These are phyloP conservation scores for Mayamaea pseudoterrestris DNA, from an alignment of 108 stramenopile species.

Conservation along the genomic window DNA sequence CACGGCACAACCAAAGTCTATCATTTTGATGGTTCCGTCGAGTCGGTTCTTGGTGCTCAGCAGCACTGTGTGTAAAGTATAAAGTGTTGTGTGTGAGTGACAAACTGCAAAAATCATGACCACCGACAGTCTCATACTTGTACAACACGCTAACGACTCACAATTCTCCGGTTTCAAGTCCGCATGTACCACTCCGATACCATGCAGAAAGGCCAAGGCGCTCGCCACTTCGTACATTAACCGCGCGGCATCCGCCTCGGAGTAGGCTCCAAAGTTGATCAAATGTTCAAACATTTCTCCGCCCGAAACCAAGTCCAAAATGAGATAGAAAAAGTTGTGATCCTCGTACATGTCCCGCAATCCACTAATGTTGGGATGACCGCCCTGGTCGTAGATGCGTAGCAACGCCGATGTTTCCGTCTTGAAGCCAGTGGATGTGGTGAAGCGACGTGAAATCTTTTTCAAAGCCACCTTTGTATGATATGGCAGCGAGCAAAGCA, in stretches of 20 bases:
- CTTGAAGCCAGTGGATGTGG: conserved; percentile 21
- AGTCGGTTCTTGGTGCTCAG: conserved; percentile 39
- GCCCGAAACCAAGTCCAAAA: conserved; percentile 68
- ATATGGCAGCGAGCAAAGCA: not conserved
- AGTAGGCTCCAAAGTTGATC: conserved; percentile 73
- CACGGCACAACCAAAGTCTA: conserved; percentile 79
- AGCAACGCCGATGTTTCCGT: conserved; percentile 47
- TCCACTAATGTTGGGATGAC: conserved; percentile 58
- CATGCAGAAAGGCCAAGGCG: conserved; percentile 69
- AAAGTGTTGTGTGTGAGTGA: conserved; percentile 8
- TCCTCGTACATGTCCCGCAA: conserved; percentile 54
- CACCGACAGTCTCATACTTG: too few species aligned
- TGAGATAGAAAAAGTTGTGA: conserved; percentile 45
- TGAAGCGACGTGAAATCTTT: conserved; percentile 31
- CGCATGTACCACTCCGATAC: conserved; percentile 72
- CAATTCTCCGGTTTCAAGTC: conserved; percentile 56
- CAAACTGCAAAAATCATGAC: not conserved
- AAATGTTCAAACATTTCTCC: conserved; percentile 86
- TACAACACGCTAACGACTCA: too few species aligned
- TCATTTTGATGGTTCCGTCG: conserved; percentile 60
- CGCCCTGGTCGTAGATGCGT: conserved; percentile 45
- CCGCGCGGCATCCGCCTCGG: conserved; percentile 66
- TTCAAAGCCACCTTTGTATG: conserved; percentile 41
- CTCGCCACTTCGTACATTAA: conserved; percentile 58
- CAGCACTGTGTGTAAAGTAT: conserved; percentile 72